Conservation (phyloP, 1,139 yeast genomes). For the Meyerozyma athensensis region DNA sequence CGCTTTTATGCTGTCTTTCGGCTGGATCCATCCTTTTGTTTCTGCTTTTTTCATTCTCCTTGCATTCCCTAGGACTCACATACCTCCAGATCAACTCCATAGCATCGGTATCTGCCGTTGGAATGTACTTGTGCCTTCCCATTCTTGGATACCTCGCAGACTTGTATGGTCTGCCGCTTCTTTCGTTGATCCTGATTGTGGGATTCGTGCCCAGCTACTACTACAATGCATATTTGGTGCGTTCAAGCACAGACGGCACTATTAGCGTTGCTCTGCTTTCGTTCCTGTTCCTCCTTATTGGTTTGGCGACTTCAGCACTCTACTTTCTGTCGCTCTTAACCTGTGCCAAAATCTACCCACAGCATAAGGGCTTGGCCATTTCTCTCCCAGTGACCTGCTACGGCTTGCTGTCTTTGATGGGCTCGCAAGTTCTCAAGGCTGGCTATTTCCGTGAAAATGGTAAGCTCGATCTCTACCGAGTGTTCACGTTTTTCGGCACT, state of each 20-base stretch:
- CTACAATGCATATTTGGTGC: constrained; percentile 25
- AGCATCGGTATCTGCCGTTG: constrained; percentile 71
- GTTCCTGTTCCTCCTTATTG: constrained; percentile 51
- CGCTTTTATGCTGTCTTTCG: constrained; percentile 56
- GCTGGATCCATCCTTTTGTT: constrained; percentile 81
- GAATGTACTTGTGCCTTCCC: constrained; percentile 84
- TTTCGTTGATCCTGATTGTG: constrained; percentile 59
- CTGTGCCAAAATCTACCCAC: constrained; percentile 79
- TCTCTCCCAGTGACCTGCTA: constrained; percentile 85
- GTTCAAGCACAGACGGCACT: constrained; percentile 9
- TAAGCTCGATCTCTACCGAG: constrained; percentile 43
- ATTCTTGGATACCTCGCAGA: constrained; percentile 80
- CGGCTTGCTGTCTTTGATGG: constrained; percentile 72
- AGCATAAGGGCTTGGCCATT: constrained; percentile 72
- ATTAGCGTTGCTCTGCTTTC: constrained; percentile 23
- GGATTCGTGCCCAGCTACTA: constrained; percentile 74
- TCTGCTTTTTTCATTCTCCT: constrained; percentile 70
- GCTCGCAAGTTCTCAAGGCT: constrained; percentile 50
- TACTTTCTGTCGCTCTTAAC: constrained; percentile 76
- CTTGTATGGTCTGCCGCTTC: constrained; percentile 72
- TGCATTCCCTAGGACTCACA: constrained; percentile 57
- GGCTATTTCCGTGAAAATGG: constrained; percentile 30
- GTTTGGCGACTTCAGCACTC: constrained; percentile 76
- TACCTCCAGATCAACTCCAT: constrained; percentile 74
- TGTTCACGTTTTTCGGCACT: constrained; percentile 55